Evolutionary conservation across 768 basidiomycete species (phyloP), one percentile per base, ranked within the genome.

Genomic region (Kwoniella botswanensis): DNA sequence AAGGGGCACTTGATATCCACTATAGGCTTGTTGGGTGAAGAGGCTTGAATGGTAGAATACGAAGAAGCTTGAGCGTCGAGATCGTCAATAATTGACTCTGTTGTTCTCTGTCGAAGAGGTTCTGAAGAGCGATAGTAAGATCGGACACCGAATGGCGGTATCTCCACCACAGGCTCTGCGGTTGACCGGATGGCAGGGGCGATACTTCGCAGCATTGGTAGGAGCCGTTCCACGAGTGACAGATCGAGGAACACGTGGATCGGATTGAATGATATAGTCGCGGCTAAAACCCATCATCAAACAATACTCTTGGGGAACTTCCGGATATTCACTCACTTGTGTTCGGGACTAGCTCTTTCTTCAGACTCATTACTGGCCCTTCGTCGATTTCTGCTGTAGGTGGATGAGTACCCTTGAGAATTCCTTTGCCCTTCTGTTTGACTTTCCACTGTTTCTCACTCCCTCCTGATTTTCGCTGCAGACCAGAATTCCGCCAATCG

Each of bases 201-300:
- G 50, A 76, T 71, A 29, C 46, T 63, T 11, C 70, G 72, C 24
- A 90, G 50, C 71, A 91, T 91, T 0, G 77, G 56, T 86, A 83
- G 70, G 81, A 85, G 62, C 70, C 76, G 68, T 63, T 77, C 74
- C 6, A 79, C 82, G 76, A 74, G 84, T 74, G 69, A 85, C 78
- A 93, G 84, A 79, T 95, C 93, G 29, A 92, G 63, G 77, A 93
- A 92, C n/a, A 91, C 53, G 76, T 94, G 93, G 11, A 95, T 75
- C 11, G 93, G 91, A 11, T 73, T 70, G 10, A 80, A 24, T 11
- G 75, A 68, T 13, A 82, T 69, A 7, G 55, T 42, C 3, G 70
- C 70, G n/a, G 73, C 75, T 75, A 22, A 7, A 15, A 17, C 55
- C 5, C 26, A 70, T 26, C 1, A 29, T 68, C 59, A 68, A 35